These are phyloP conservation scores for Gnaphalium uliginosum DNA, from an alignment of 129 eudicot genomes.

Conservation along the genomic window DNA sequence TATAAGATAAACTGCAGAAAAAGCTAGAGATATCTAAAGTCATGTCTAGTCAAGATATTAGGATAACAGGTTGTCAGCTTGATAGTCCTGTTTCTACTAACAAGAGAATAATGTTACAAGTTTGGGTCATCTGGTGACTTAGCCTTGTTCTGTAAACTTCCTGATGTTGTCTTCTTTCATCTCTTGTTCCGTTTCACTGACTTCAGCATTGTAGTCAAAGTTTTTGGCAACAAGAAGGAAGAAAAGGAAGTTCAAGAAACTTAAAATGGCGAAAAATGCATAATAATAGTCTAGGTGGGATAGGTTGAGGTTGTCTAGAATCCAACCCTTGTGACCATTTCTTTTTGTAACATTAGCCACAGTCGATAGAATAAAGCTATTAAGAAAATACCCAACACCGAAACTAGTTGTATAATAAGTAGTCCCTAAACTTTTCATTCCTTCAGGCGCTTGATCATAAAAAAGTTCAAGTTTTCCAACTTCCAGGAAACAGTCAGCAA, in stretches of 20 bases:
- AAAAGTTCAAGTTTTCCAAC: neutral
- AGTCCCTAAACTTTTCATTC: slow-evolving; percentile 5
- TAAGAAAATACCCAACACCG: neutral
- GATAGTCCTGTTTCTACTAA: no score
- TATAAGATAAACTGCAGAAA: no score
- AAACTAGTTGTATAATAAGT: neutral
- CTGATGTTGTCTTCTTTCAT: neutral
- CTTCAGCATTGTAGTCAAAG: neutral
- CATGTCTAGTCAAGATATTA: no score
- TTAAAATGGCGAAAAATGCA: neutral
- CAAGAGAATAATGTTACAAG: no score
- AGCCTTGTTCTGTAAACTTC: neutral
- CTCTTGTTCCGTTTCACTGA: neutral
- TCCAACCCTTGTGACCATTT: slow-evolving; percentile 1
- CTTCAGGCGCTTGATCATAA: slow-evolving; percentile 5
- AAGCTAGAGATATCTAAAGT: no score
- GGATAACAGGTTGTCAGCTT: no score
- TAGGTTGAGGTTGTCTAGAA: neutral
- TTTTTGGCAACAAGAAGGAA: neutral
- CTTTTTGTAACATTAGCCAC: slow-evolving; percentile 9
- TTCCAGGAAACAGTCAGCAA: neutral
- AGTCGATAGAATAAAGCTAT: neutral
- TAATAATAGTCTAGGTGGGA: slow-evolving; percentile 7
- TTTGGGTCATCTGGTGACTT: no score
- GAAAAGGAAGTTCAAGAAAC: neutral